Conservation (phyloP, 176 grass and related monocot species). For the Zoysia pacifica region DNA sequence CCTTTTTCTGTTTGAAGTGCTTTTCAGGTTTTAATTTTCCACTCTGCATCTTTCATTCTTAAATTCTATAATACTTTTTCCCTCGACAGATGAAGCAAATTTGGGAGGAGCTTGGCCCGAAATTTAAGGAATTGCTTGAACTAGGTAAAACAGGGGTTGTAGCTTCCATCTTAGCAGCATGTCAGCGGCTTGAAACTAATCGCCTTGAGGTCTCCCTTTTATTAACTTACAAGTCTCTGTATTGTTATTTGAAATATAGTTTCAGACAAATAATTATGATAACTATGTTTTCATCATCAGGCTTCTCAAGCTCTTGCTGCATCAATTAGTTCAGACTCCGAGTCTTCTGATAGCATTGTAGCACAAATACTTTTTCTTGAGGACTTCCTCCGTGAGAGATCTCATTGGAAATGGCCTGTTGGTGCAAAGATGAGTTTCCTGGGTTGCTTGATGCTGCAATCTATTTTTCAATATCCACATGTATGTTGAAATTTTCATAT, state of each 20-base stretch:
- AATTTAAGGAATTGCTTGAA: conserved; percentile 79
- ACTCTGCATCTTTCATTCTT: neutral
- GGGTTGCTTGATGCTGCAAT: conserved; percentile 89
- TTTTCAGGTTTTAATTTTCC: neutral
- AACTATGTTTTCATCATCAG: conserved; percentile 49
- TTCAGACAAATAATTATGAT: conserved; percentile 32
- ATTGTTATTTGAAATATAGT: conserved; percentile 17
- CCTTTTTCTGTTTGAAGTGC: neutral
- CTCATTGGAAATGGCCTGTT: conserved; percentile 73
- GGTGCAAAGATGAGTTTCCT: conserved; percentile 75
- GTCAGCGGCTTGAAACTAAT: conserved; percentile 67
- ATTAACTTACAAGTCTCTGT: conserved; percentile 21
- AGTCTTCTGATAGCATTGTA: conserved; percentile 58
- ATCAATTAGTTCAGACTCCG: conserved; percentile 54
- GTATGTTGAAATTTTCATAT: conserved; percentile 43
- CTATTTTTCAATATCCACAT: conserved; percentile 74
- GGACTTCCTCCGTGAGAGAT: conserved; percentile 54
- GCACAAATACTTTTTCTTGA: conserved; percentile 79
- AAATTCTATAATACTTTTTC: conserved; percentile 30
- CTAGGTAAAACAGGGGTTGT: conserved; percentile 72
- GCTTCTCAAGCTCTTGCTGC: conserved; percentile 67
- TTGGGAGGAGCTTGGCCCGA: conserved; percentile 86
- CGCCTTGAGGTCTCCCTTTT: conserved; percentile 56
- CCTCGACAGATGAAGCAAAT: conserved; percentile 68
- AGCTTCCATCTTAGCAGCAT: conserved; percentile 83